phyloP scores from a whole-genome alignment of 176 grass and related monocot genomes.

The Otatea glauca region DNA sequence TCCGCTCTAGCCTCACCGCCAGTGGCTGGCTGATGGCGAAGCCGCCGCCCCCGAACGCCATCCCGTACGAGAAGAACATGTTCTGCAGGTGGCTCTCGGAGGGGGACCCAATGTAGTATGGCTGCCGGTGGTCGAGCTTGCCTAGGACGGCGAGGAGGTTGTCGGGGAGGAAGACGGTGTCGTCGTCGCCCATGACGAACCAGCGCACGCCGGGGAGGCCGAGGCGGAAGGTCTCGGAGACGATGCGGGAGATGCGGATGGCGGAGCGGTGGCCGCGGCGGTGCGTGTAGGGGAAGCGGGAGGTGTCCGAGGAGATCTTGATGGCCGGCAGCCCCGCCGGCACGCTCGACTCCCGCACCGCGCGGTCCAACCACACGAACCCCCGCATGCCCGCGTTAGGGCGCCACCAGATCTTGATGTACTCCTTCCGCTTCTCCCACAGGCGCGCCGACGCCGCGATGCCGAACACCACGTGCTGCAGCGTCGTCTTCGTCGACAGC shows the following conservation, averaged over 20 bases:
- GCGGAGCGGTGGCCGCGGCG: slow-evolving; percentile 78
- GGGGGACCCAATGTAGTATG: slow-evolving; percentile 88
- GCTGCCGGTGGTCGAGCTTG: slow-evolving; percentile 82
- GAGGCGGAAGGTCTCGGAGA: slow-evolving; percentile 87
- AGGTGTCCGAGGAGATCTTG: slow-evolving; percentile 77
- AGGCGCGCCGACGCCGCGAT: slow-evolving; percentile 65
- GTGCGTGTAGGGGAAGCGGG: slow-evolving; percentile 79
- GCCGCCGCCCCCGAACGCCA: slow-evolving; percentile 91
- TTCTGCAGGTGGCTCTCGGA: slow-evolving; percentile 92
- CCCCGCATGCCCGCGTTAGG: slow-evolving; percentile 74
- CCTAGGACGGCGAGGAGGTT: slow-evolving; percentile 78
- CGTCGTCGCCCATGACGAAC: slow-evolving; percentile 99
- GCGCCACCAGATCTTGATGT: slow-evolving; percentile 92
- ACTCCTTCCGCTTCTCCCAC: slow-evolving; percentile 75
- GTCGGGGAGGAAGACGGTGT: slow-evolving; percentile 86
- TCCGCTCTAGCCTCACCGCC: slow-evolving; percentile 58
- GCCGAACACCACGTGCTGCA: slow-evolving; percentile 76
- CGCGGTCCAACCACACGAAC: slow-evolving; percentile 85
- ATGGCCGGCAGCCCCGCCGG: slow-evolving; percentile 65
- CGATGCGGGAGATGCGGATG: slow-evolving; percentile 94
- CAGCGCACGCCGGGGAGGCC: slow-evolving; percentile 72
- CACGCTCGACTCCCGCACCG: slow-evolving; percentile 68
- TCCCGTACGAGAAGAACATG: slow-evolving; percentile 93
- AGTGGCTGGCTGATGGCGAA: slow-evolving; percentile 94
- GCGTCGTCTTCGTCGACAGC: slow-evolving; percentile 39